Base-by-base conservation (phyloP, 169 alveolate species). In the Plasmodium falciparum region DNA sequence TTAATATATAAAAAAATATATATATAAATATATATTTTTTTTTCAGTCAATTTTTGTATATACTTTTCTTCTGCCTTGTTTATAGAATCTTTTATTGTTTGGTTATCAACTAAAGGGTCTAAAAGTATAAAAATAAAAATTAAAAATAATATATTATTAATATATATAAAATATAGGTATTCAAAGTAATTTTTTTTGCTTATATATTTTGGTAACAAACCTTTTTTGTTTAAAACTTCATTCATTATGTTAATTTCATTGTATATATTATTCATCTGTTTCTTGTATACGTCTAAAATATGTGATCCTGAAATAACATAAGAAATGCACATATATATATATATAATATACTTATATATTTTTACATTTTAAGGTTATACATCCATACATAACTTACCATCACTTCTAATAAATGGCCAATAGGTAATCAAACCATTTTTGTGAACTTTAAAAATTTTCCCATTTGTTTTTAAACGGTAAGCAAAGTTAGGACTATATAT, bases 401-500 rank as follows among this genome's bases (percentile, higher is more conserved):
- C 91, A 83, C 91, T 83, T 83, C 91, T 83, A 69, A 83, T 67
- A 56, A 83, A 83, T 67, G 91, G 91, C 56, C 74, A 83, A 22
- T 83, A 83, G 20, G 91, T 70, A 58, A 83, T 83, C 56, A 83
- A 72, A 15, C 91, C 91, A 67, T 83, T 83, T 61, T 22, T 83
- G 43, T 83, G 45, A 83, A 83, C 22, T 33, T 73, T 70, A 67
- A 54, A 54, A 54, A 80, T 69, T 56, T 61, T 83, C 12, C 91
- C 91, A 61, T 69, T 83, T 33, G 74, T 83, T 83, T 83, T 83
- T 73, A 83, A 69, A 33, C 17, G 45, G 24, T 70, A 65, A 52
- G 91, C 91, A 58, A 83, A 83, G n/a, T 83, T n/a, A 59, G 91
- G 91, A 49, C 91, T 83, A 69, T 83, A 83, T 69, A 83, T 83